Conservation (phyloP, 192 early-diverging fungal genomes). For the Martensiomyces pterosporus region DNA sequence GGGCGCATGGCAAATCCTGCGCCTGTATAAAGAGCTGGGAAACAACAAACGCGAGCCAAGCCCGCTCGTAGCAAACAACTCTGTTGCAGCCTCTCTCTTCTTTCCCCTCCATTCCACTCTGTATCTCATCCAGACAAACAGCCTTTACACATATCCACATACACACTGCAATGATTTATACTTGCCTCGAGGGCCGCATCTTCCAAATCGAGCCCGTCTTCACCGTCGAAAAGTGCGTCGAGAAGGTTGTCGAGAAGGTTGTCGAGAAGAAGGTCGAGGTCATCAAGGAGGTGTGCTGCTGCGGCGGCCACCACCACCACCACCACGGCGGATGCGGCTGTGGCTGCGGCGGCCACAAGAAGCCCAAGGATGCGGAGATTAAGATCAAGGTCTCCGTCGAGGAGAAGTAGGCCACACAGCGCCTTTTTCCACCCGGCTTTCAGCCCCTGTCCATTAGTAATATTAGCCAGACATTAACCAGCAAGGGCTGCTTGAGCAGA, state of each 20-base stretch:
- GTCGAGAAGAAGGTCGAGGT: constrained; percentile 31
- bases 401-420: too few species aligned
- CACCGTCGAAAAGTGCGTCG: constrained; percentile 42
- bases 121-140: not conserved
- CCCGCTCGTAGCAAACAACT: too few species aligned
- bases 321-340: constrained; percentile 13
- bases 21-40: too few species aligned
- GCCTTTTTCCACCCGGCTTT: too few species aligned
- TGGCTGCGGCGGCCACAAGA: not conserved
- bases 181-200: constrained; percentile 36
- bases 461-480: too few species aligned
- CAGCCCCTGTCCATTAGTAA: too few species aligned
- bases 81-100: too few species aligned
- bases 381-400: constrained; percentile 38
- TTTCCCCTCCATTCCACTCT: not conserved
- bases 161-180: constrained; percentile 44
- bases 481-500: too few species aligned
- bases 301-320: constrained; percentile 16
- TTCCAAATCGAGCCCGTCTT: constrained; percentile 45
- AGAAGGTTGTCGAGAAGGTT: constrained; percentile 38
- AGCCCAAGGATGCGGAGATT: constrained; percentile 35
- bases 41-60: too few species aligned
- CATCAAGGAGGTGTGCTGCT: constrained; percentile 43
- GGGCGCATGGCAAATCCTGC: too few species aligned
- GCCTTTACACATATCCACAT: too few species aligned